These are phyloP conservation scores for Citrus unshiu DNA, from an alignment of 345 rosid species.

Conservation along the genomic window DNA sequence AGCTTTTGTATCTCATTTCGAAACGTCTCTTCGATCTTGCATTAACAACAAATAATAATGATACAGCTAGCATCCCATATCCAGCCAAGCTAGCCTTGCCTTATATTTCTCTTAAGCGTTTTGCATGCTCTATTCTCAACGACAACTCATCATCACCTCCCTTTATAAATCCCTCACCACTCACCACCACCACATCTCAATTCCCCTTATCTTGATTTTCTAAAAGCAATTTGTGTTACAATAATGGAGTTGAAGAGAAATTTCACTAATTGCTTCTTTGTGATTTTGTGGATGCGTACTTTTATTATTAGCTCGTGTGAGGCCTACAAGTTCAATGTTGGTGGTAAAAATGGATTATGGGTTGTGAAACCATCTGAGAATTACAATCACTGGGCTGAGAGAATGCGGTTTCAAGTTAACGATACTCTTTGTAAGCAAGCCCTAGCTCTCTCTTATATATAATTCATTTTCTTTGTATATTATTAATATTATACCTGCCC, in stretches of 20 bases:
- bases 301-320: conserved; percentile 17
- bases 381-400: conserved; percentile 77
- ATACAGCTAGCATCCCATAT: conserved; percentile 4
- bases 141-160: conserved; percentile 22
- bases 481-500: too few relatives aligned
- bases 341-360: conserved; percentile 78
- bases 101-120: neutral
- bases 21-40: conserved; percentile 29
- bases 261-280: conserved; percentile 8
- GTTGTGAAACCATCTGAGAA: conserved; percentile 57
- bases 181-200: neutral
- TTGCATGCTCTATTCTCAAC: conserved; percentile 22
- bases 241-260: conserved; percentile 28
- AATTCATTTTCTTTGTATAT: too few relatives aligned
- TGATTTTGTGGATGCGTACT: neutral
- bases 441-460: too few relatives aligned
- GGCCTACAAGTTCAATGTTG: conserved; percentile 55
- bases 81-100: conserved; percentile 23
- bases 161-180: conserved; percentile 20
- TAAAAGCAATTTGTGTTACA: too few relatives aligned
- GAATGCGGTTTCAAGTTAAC: conserved; percentile 77
- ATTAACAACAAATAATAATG: conserved; percentile 1
- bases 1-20: neutral
- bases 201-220: too few relatives aligned
- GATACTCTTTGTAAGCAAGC: conserved; percentile 62